phyloP scores from a whole-genome alignment of 108 stramenopile genomes.

The Cyclotella atomus region DNA sequence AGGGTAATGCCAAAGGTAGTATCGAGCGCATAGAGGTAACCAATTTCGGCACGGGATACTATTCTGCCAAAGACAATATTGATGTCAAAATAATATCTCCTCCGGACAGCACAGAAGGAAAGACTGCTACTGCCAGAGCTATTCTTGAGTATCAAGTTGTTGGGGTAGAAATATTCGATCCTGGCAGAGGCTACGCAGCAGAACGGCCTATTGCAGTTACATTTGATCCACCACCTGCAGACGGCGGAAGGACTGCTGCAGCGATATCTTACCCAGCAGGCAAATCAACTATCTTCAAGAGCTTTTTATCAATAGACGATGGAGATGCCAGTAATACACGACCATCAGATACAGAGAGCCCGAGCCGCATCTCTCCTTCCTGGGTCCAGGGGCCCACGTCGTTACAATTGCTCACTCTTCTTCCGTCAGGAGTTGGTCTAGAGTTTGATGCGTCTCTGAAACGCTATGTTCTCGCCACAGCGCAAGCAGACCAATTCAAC shows the following conservation, averaged over 20 bases:
- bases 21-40: constrained; percentile 65
- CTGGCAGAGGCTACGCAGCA: constrained; percentile 83
- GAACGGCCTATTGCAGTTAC: constrained; percentile 71
- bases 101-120: constrained; percentile 65
- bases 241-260: constrained; percentile 26
- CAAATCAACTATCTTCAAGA: constrained; percentile 35
- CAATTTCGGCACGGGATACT: constrained; percentile 74
- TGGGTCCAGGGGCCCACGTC: constrained; percentile 48
- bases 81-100: constrained; percentile 48
- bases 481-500: constrained; percentile 34
- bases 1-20: constrained; percentile 69
- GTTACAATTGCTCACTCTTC: constrained; percentile 65
- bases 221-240: constrained; percentile 80
- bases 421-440: constrained; percentile 79
- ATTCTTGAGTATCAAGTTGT: constrained; percentile 73
- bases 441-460: constrained; percentile 58
- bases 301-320: constrained; percentile 1
- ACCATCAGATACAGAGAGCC: constrained; percentile 19
- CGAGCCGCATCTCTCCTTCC: too few species aligned
- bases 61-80: constrained; percentile 55
- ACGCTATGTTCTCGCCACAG: constrained; percentile 55
- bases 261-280: constrained; percentile 45
- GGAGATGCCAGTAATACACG: neutral
- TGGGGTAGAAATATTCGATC: constrained; percentile 64
- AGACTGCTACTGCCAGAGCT: constrained; percentile 63